Percentiles rank a stretch among this genome's conserved stretches.
Evolutionary conservation across 352 stramenopile species (phyloP).

Genomic region (Globisporangium acanthophoron): DNA sequence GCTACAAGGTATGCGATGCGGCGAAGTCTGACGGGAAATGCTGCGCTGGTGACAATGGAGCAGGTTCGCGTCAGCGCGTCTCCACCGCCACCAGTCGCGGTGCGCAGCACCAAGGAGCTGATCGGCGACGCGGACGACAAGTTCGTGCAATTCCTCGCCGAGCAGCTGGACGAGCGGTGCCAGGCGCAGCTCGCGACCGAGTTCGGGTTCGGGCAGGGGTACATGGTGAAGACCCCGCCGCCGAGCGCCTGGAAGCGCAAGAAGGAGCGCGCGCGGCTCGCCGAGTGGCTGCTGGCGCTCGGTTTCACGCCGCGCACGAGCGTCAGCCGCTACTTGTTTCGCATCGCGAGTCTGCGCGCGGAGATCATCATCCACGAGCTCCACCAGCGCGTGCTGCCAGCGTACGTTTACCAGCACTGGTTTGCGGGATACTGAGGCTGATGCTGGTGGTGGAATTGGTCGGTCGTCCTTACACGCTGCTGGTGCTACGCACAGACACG

Average conservation of each 20-base stretch:
- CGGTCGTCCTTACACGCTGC: no score
- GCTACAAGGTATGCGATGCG: neutral
- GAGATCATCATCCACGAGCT: constrained; percentile 55
- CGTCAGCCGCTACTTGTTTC: constrained; percentile 30
- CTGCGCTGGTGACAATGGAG: neutral
- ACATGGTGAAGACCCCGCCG: constrained; percentile 41
- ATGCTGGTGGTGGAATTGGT: neutral
- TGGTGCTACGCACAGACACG: neutral
- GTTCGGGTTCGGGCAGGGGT: constrained; percentile 50
- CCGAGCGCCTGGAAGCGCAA: constrained; percentile 25
- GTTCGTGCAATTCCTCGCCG: constrained; percentile 49
- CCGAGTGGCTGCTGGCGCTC: constrained; percentile 39
- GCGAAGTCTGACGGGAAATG: neutral
- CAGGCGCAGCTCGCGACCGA: constrained; percentile 43
- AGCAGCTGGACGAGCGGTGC: constrained; percentile 38
- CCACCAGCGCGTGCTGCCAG: constrained; percentile 20
- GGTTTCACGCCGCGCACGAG: constrained; percentile 41
- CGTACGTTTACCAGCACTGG: constrained; percentile 4
- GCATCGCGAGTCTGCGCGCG: constrained; percentile 52
- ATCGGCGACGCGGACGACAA: constrained; percentile 32
- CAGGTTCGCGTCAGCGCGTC: neutral
- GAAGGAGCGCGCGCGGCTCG: constrained; percentile 26
- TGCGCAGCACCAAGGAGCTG: constrained; percentile 37
- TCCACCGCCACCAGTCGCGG: constrained; percentile 1
- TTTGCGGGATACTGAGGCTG: neutral